phyloP scores from a whole-genome alignment of 2,329 filamentous ascomycete species.

The Phaeosphaeriaceae sp. region DNA sequence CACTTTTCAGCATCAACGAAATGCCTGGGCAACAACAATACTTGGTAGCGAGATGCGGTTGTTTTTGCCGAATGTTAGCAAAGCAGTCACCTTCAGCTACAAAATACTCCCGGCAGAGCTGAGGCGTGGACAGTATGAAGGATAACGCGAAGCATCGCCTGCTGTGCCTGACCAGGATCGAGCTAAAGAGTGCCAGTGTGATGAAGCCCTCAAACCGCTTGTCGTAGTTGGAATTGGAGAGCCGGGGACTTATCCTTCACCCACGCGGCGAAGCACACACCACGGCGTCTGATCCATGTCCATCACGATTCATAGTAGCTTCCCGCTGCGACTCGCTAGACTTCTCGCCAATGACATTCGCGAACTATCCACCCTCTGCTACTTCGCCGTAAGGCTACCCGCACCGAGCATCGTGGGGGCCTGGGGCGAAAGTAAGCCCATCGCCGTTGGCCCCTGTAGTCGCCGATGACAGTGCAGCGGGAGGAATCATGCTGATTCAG shows the following conservation, averaged over 20 bases:
- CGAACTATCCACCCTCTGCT: not conserved
- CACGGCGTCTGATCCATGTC: not conserved
- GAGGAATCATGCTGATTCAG: not conserved
- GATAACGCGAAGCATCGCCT: no score
- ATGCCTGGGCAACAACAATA: not conserved
- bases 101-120: no score
- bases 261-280: not conserved
- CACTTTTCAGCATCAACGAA: not conserved
- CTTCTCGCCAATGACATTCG: not conserved
- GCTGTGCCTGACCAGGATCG: no score
- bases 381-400: not conserved
- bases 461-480: slow-evolving; percentile 3
- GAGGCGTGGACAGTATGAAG: no score
- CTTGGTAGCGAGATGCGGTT: not conserved
- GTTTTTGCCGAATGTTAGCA: no score
- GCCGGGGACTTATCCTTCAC: not conserved
- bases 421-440: not conserved
- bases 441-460: not conserved
- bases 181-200: no score
- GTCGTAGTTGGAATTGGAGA: not conserved
- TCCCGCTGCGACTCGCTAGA: not conserved
- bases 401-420: not conserved
- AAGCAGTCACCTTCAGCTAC: no score
- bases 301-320: not conserved
- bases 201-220: not conserved